Percentiles rank a stretch among this genome's conserved stretches.
Conservation (phyloP, 169 alveolate genomes). For the Babesia ovata region DNA sequence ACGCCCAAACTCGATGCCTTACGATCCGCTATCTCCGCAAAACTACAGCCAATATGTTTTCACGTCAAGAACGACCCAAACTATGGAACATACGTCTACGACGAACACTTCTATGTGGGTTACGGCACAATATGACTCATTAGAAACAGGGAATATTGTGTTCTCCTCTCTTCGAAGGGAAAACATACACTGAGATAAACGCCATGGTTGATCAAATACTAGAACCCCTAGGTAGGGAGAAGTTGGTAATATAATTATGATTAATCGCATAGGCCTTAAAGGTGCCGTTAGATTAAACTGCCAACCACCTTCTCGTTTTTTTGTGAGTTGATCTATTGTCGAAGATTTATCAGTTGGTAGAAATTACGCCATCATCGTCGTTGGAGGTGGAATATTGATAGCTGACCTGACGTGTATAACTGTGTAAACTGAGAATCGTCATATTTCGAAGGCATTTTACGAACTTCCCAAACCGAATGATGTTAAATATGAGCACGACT, state of each 20-base stretch:
- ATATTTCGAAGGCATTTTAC: neutral
- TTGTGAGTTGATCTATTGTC: conserved; percentile 18
- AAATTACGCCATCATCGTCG: conserved; percentile 76
- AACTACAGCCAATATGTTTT: conserved; percentile 84
- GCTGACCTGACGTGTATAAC: conserved; percentile 27
- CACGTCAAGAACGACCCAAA: conserved; percentile 82
- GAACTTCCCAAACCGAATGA: conserved; percentile 41
- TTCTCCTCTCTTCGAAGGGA: conserved; percentile 87
- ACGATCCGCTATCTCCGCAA: conserved; percentile 72
- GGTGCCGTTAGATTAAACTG: conserved; percentile 79
- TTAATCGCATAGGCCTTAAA: conserved; percentile 41
- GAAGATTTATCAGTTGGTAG: conserved; percentile 3
- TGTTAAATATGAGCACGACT: conserved; percentile 10
- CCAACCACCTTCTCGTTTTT: conserved; percentile 81
- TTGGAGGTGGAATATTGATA: conserved; percentile 81
- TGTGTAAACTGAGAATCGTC: neutral
- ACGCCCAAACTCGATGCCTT: conserved; percentile 74
- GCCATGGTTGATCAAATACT: conserved; percentile 79
- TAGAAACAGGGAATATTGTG: conserved; percentile 80
- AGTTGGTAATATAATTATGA: neutral
- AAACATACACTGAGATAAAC: conserved; percentile 81
- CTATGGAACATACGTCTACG: conserved; percentile 82
- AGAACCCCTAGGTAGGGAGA: conserved; percentile 74
- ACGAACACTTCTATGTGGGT: conserved; percentile 73
- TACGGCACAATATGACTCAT: neutral